Base-by-base conservation (phyloP, 78 protist species). In the Protostelium mycophagum region DNA sequence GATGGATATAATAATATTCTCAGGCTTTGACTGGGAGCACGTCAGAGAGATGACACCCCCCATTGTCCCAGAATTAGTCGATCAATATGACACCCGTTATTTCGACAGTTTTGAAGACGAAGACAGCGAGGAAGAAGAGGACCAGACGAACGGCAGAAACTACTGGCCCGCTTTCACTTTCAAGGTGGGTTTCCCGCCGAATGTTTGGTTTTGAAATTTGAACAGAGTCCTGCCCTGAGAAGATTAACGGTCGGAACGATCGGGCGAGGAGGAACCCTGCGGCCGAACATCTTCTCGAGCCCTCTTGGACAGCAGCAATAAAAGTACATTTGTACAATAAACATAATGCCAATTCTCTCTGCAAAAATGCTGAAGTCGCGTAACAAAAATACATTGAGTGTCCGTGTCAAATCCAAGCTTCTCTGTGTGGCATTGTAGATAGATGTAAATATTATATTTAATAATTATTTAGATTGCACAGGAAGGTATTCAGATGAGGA, bases 21-120 rank as follows among this genome's bases (percentile, higher is more conserved):
- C 73, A 51, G 73, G 73, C 16, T 1, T 93, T 35, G 83, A 93
- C 37, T 93, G 96, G 96, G 87, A 89, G 86, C 38, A 35, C 1
- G 36, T 93, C 36, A 89, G 96, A 84, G 86, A 90, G 39, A 36
- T 88, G 9, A 84, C 36, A 37, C 88, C 96, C n/a, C 96, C 96
- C n/a, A 88, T 93, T 31, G 88, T 93, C 28, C 96, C 96, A 25
- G 23, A 25, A 1, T 29, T 93, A 28, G 29, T 92, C 25, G 89
- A 91, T 9, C 84, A 87, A 9, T 73, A 85, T 0, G 96, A 93
- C 86, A 89, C 96, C 1, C 35, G 63, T 23, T 35, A 86, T n/a
- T 86, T 86, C 9, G 88, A 86, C 35, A 90, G 90, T 88, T 89
- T 93, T 63, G 96, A 91, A 34, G 94, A 93, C 83, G 89, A 91